A percentile compares a stretch with the other conserved stretches of the same genome.
These are phyloP conservation scores for Hyaloscypha bicolor DNA, from an alignment of 495 filamentous ascomycete genomes.

Conservation along the genomic window DNA sequence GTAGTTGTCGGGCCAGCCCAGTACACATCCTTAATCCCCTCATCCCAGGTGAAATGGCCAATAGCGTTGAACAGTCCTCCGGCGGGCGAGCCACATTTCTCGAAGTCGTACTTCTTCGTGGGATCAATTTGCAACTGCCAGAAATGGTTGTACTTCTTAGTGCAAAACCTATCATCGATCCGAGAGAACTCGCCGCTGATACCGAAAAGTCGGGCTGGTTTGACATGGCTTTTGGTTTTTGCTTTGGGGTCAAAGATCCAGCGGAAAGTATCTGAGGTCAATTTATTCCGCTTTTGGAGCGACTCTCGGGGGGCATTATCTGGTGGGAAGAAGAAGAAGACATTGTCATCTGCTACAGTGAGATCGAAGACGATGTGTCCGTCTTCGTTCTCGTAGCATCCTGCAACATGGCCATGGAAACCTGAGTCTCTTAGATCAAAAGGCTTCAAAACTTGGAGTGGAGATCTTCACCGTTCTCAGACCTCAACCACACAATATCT, in stretches of 20 bases:
- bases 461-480: slow-evolving; percentile 44
- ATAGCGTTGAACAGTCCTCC: slow-evolving; percentile 39
- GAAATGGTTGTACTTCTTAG: slow-evolving; percentile 54
- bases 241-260: slow-evolving; percentile 56
- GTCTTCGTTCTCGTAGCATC: slow-evolving; percentile 51
- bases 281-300: slow-evolving; percentile 26
- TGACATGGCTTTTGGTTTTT: slow-evolving; percentile 40
- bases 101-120: slow-evolving; percentile 48
- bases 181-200: slow-evolving; percentile 60
- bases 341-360: slow-evolving; percentile 57
- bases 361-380: slow-evolving; percentile 55
- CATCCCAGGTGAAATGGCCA: slow-evolving; percentile 22
- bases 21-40: slow-evolving; percentile 39
- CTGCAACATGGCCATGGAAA: slow-evolving; percentile 53
- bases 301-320: slow-evolving; percentile 38
- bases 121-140: slow-evolving; percentile 54
- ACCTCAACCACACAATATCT: slow-evolving; percentile 53
- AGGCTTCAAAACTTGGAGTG: slow-evolving; percentile 12
- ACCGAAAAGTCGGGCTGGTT: slow-evolving; percentile 39
- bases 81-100: slow-evolving; percentile 47
- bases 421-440: slow-evolving; percentile 33
- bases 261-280: slow-evolving; percentile 51
- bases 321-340: slow-evolving; percentile 58
- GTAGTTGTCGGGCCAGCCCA: slow-evolving; percentile 52
- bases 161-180: slow-evolving; percentile 59